phyloP scores from a whole-genome alignment of 192 early-diverging fungal genomes.

The Endogone sp. region DNA sequence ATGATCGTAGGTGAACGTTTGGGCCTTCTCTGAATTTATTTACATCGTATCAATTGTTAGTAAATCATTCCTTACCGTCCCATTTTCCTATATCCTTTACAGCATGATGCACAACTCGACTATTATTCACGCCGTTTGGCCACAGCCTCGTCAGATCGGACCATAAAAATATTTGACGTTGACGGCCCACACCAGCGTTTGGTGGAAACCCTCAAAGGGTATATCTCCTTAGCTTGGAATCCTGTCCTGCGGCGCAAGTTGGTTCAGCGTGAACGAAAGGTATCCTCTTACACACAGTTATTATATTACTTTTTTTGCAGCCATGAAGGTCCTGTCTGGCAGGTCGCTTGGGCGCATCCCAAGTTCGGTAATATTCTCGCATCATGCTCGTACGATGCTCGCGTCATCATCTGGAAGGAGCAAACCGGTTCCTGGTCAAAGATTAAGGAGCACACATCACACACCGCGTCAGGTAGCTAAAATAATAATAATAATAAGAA shows the following conservation, averaged over 20 bases:
- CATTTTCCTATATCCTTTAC: conserved; percentile 9
- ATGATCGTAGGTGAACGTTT: conserved; percentile 65
- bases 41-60: too few species aligned
- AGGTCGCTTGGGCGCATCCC: conserved; percentile 98
- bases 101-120: conserved; percentile 64
- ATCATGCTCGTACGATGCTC: conserved; percentile 94
- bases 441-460: conserved; percentile 82
- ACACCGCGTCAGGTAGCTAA: conserved; percentile 82
- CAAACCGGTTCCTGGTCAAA: conserved; percentile 72
- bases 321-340: conserved; percentile 99
- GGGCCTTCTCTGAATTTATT: neutral
- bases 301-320: conserved; percentile 34
- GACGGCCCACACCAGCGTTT: conserved; percentile 67
- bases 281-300: neutral
- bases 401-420: conserved; percentile 96
- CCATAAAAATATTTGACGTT: conserved; percentile 91
- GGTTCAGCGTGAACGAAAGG: too few species aligned
- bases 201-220: conserved; percentile 72
- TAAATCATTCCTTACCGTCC: too few species aligned
- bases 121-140: conserved; percentile 86
- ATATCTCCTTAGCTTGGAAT: conserved; percentile 1
- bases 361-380: conserved; percentile 96
- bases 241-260: neutral
- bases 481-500: too few species aligned
- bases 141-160: conserved; percentile 95